phyloP scores from a whole-genome alignment of 2,329 filamentous ascomycete genomes.

The Claviceps purpurea region DNA sequence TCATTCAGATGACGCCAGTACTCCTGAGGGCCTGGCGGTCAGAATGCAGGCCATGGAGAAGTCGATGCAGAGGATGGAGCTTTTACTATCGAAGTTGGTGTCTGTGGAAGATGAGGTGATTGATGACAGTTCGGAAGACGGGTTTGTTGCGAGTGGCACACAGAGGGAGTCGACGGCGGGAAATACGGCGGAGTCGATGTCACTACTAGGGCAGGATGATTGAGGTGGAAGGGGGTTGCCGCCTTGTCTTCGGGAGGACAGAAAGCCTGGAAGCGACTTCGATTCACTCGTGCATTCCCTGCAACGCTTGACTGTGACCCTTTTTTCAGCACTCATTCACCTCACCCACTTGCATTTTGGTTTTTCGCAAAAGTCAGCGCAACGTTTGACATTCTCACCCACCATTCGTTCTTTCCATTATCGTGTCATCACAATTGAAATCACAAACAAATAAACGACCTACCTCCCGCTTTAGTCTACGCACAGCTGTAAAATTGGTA shows the following conservation, averaged over 20 bases:
- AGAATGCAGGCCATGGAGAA: slow-evolving; percentile 38
- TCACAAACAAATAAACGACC: neutral
- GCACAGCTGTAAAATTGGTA: neutral
- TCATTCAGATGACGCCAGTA: slow-evolving; percentile 30
- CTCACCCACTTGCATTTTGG: neutral
- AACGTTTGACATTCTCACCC: neutral
- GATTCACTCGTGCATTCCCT: neutral
- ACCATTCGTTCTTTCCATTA: neutral
- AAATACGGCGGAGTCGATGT: slow-evolving; percentile 18
- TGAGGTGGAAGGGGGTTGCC: neutral
- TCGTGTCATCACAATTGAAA: neutral
- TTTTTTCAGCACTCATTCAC: neutral
- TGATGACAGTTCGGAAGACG: slow-evolving; percentile 13
- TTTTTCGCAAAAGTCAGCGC: neutral
- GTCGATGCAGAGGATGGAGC: slow-evolving; percentile 33
- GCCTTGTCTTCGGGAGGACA: neutral
- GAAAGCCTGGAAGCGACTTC: neutral
- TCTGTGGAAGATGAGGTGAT: slow-evolving; percentile 17
- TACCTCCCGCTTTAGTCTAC: neutral
- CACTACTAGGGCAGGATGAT: slow-evolving; percentile 10
- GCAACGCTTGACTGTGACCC: neutral
- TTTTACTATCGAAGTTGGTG: slow-evolving; percentile 28
- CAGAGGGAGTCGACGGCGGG: slow-evolving; percentile 13
- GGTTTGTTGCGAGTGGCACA: slow-evolving; percentile 17
- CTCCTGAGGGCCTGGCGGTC: slow-evolving; percentile 28